Evolutionary conservation across 768 basidiomycete genomes (phyloP).

Genomic region (Amanita polypyramis): DNA sequence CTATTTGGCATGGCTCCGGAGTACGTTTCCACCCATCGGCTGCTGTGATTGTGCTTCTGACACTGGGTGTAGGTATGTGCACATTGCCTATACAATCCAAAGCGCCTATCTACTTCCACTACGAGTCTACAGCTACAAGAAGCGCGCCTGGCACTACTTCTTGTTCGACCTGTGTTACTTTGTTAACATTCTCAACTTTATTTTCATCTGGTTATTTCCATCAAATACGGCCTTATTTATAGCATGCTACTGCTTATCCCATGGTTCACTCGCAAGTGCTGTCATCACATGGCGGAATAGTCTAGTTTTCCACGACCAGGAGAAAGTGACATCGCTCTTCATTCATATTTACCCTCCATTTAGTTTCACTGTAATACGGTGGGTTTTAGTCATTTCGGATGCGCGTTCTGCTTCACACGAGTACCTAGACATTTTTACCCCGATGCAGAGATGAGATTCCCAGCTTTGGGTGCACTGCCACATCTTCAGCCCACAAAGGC

Average conservation of each 20-base stretch:
- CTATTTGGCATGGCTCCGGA: slow-evolving; percentile 84
- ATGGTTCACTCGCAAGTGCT: slow-evolving; percentile 85
- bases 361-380: slow-evolving; percentile 87
- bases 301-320: slow-evolving; percentile 93
- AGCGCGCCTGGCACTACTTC: slow-evolving; percentile 91
- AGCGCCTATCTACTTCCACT: slow-evolving; percentile 71
- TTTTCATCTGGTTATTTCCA: slow-evolving; percentile 90
- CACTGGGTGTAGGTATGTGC: slow-evolving; percentile 61
- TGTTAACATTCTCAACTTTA: slow-evolving; percentile 81
- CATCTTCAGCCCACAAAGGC: slow-evolving; percentile 62
- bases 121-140: slow-evolving; percentile 82
- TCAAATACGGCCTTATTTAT: slow-evolving; percentile 69
- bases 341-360: slow-evolving; percentile 92
- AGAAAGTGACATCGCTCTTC: slow-evolving; percentile 93
- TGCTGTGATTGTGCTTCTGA: slow-evolving; percentile 8
- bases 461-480: slow-evolving; percentile 65
- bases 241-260: slow-evolving; percentile 87
- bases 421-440: slow-evolving; percentile 79
- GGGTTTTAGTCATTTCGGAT: slow-evolving; percentile 15
- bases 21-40: slow-evolving; percentile 33
- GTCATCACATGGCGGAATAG: slow-evolving; percentile 99
- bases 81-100: slow-evolving; percentile 77
- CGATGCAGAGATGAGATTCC: slow-evolving; percentile 69
- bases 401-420: background rate
- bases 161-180: slow-evolving; percentile 91